phyloP scores from a whole-genome alignment of 2,329 filamentous ascomycete genomes.

The Aspergillus brasiliensis region DNA sequence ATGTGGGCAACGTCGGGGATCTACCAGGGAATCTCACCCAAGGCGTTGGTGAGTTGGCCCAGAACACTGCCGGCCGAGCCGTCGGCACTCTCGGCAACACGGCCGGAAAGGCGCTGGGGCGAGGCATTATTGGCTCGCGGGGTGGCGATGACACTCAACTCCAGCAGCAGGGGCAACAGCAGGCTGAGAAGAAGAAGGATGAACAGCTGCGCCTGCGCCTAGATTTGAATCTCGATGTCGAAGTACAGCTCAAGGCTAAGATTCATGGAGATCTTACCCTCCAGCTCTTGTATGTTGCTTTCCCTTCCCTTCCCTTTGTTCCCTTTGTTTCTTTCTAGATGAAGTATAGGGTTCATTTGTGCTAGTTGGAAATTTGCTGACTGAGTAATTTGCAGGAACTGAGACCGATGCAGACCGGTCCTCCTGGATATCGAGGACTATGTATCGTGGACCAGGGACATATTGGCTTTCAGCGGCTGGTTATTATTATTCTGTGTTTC shows the following conservation, averaged over 20 bases:
- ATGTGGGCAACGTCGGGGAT: neutral
- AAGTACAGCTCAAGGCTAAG: slow-evolving; percentile 82
- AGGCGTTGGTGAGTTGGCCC: neutral
- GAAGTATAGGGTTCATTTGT: no score
- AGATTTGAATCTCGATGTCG: slow-evolving; percentile 78
- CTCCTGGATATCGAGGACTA: no score
- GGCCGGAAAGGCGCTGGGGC: neutral
- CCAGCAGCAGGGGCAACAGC: slow-evolving; percentile 2
- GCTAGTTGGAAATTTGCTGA: no score
- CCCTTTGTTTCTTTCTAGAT: no score
- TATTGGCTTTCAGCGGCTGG: no score
- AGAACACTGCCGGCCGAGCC: neutral
- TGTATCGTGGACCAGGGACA: no score
- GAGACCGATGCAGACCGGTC: no score
- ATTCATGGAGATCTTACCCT: slow-evolving; percentile 83
- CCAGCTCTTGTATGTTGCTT: slow-evolving; percentile 68
- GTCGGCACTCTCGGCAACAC: slow-evolving; percentile 1
- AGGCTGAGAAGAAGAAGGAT: slow-evolving; percentile 5
- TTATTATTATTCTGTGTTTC: no score
- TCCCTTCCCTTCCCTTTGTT: neutral
- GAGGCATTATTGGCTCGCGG: neutral
- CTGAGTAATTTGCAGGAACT: no score
- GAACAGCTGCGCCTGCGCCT: slow-evolving; percentile 60
- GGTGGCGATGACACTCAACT: neutral
- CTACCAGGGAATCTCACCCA: neutral